Evolutionary conservation across 768 basidiomycete genomes (phyloP).

Genomic region (Podaxis sp.): DNA sequence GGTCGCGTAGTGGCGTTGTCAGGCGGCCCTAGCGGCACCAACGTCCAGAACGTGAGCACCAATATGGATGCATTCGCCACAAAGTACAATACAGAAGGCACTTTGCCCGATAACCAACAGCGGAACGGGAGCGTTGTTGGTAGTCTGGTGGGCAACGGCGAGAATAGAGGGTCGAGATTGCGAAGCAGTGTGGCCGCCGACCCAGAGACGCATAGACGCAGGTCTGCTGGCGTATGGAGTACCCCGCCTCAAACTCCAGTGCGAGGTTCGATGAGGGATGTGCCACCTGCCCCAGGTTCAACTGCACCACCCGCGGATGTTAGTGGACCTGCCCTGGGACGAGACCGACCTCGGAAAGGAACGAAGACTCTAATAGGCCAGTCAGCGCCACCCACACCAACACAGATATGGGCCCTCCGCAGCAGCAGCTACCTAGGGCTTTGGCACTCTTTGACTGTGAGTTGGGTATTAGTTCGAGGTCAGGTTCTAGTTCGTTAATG

Average conservation of each 20-base stretch:
- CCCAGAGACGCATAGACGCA: constrained; percentile 28
- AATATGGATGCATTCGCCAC: constrained; percentile 6
- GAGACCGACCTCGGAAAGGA: background rate
- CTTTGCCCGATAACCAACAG: background rate
- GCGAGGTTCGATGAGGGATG: constrained; percentile 17
- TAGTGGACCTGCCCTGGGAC: background rate
- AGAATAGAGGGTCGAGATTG: constrained; percentile 3
- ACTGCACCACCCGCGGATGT: background rate
- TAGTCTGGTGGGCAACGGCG: background rate
- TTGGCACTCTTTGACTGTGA: constrained; percentile 11
- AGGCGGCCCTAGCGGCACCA: background rate
- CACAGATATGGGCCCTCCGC: background rate
- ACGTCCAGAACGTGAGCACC: background rate
- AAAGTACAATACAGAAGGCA: background rate
- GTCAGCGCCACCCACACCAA: background rate
- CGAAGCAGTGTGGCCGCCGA: constrained; percentile 23
- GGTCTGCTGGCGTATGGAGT: constrained; percentile 25
- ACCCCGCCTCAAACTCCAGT: constrained; percentile 11
- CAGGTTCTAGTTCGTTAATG: background rate
- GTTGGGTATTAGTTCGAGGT: background rate
- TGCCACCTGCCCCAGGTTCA: background rate
- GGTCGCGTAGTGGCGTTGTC: background rate
- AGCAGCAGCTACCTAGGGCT: background rate
- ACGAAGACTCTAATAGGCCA: constrained; percentile 16
- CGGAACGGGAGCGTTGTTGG: constrained; percentile 3